Evolutionary conservation across 139 green algal species (phyloP), one percentile per base, ranked within the genome.

Genomic region (Tetraselmis striata): DNA sequence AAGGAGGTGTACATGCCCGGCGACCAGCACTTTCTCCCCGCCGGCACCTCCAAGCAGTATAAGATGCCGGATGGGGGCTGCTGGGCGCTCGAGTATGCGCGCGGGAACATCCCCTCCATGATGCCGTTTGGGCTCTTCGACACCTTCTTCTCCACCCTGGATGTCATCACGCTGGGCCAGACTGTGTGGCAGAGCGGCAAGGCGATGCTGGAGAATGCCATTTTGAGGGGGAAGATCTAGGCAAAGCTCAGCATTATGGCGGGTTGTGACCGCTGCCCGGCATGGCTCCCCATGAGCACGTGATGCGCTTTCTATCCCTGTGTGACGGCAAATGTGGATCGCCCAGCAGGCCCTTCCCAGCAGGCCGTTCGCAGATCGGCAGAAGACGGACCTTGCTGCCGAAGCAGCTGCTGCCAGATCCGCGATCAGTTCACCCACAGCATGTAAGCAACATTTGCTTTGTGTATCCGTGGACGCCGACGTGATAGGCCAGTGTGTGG

Each of bases 1-100:
- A 80, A 80, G 77, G 77, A 80, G 77, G 77, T 80, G 27, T 80
- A 80, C 77, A 58, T 28, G 77, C 27, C 77, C 18, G 77, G 77
- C 77, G 31, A 31, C 27, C 77, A 80, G 77, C 77, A 80, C 77
- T 32, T 80, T 2, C 31, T 80, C 29, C 28, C 77, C 5, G 26
- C 26, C 18, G 77, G 77, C 77, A 32, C 32, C 27, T 31, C 77
- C 28, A 80, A 80, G 77, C 29, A 32, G 28, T 80, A 80, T 32
- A 80, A 80, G 29, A 80, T 80, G 24, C 77, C 77, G n/a, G 77
- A 80, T 22, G n/a, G n/a, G n/a, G 77, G 29, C 23, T 80, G 77
- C 77, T 80, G 77, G 77, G 77, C 77, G 28, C 77, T 80, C 23
- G 77, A 80, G 77, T 80, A 80, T 32, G 77, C 77, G 29, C 31